Evolutionary conservation across 2,329 filamentous ascomycete genomes (phyloP).

Genomic region (Fusarium nodosum): DNA sequence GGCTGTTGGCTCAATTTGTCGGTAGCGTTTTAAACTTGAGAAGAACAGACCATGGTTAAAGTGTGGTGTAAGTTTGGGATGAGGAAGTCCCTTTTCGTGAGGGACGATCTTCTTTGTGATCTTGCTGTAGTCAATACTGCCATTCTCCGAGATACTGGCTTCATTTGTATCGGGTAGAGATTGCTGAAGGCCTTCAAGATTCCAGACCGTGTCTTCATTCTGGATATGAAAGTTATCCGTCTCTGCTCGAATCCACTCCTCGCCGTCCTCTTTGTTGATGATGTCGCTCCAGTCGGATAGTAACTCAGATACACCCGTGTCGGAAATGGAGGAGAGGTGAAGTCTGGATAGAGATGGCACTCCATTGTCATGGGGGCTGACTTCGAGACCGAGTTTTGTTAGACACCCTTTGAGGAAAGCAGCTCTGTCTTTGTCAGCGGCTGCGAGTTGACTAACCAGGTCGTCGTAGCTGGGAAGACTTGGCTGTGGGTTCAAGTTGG

Average conservation of each 20-base stretch:
- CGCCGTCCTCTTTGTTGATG: conserved; percentile 73
- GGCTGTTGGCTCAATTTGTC: conserved; percentile 66
- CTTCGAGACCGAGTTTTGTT: conserved; percentile 82
- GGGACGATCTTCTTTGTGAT: conserved; percentile 80
- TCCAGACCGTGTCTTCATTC: conserved; percentile 72
- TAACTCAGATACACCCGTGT: conserved; percentile 75
- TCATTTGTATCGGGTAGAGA: conserved; percentile 59
- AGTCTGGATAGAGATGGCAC: conserved; percentile 85
- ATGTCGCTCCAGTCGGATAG: conserved; percentile 76
- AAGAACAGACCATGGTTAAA: conserved; percentile 90
- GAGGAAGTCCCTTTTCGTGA: conserved; percentile 77
- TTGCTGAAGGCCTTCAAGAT: conserved; percentile 66
- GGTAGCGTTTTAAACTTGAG: conserved; percentile 76
- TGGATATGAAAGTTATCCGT: conserved; percentile 87
- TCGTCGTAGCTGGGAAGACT: conserved; percentile 77
- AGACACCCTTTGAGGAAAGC: conserved; percentile 85
- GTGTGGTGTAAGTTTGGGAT: conserved; percentile 80
- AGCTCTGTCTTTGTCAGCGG: conserved; percentile 77
- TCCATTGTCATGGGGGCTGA: conserved; percentile 75
- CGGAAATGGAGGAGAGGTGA: conserved; percentile 80
- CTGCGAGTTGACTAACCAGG: conserved; percentile 75
- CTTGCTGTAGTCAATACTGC: conserved; percentile 80
- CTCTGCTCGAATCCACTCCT: conserved; percentile 82
- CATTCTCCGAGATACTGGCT: conserved; percentile 53
- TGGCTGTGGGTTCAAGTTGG: conserved; percentile 78